Conservation (phyloP, 129 eudicot genomes). For the Heracleum sosnowskyi region DNA sequence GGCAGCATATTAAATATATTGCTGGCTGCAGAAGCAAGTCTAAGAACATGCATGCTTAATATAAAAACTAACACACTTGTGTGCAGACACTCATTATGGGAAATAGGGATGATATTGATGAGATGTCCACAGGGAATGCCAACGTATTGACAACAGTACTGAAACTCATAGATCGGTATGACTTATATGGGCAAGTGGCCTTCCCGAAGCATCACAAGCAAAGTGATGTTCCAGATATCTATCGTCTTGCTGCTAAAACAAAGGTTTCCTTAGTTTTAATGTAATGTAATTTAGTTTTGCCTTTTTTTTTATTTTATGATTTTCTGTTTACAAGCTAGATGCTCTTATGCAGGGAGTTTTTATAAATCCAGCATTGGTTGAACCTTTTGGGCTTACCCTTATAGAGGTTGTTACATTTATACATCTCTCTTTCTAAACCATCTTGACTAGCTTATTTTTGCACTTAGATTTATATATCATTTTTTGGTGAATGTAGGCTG, state of each 20-base stretch:
- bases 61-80: conserved; percentile 5
- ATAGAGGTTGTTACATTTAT: conserved; percentile 55
- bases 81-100: conserved; percentile 89
- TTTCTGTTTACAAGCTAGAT: conserved; percentile 5
- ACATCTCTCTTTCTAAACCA: background rate
- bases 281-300: background rate
- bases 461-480: background rate
- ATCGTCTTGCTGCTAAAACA: conserved; percentile 79
- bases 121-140: conserved; percentile 72
- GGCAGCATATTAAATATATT: background rate
- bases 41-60: background rate
- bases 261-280: conserved; percentile 32
- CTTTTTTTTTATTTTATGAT: conserved; percentile 13
- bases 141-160: conserved; percentile 70
- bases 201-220: conserved; percentile 94
- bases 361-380: conserved; percentile 86
- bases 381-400: conserved; percentile 91
- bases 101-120: conserved; percentile 86
- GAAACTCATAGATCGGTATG: conserved; percentile 73
- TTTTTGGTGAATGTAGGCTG: conserved; percentile 42
- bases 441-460: background rate
- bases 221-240: conserved; percentile 86
- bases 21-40: background rate
- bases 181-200: conserved; percentile 90
- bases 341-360: conserved; percentile 66